These are phyloP conservation scores for Russula earlei DNA, from an alignment of 768 basidiomycete species.

Conservation along the genomic window DNA sequence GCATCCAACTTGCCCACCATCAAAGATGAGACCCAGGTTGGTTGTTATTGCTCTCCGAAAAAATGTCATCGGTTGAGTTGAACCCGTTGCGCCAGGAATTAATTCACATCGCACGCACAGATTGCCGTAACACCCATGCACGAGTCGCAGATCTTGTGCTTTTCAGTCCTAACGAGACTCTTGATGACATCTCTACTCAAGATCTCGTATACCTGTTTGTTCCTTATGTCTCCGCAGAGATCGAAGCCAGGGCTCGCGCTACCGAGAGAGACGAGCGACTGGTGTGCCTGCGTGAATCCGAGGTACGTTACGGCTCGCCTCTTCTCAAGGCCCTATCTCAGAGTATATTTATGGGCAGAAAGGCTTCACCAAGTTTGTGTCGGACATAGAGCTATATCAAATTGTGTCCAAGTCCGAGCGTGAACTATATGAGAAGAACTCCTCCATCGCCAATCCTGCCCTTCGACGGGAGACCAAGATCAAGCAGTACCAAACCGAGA, in stretches of 20 bases:
- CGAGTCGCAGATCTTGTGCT: slow-evolving; percentile 54
- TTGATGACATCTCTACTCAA: slow-evolving; percentile 73
- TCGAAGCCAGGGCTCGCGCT: slow-evolving; percentile 49
- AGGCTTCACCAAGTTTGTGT: slow-evolving; percentile 39
- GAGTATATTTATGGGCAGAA: slow-evolving; percentile 30
- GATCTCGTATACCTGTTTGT: slow-evolving; percentile 71
- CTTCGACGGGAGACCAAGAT: slow-evolving; percentile 83
- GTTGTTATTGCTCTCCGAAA: neutral
- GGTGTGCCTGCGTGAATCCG: slow-evolving; percentile 40
- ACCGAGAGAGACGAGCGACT: slow-evolving; percentile 51
- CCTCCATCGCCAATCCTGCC: slow-evolving; percentile 50
- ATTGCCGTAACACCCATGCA: slow-evolving; percentile 44
- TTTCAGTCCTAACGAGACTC: slow-evolving; percentile 75
- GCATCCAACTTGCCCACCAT: slow-evolving; percentile 34
- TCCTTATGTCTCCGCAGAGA: slow-evolving; percentile 57
- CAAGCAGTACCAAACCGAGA: slow-evolving; percentile 80
- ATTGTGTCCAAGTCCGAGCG: slow-evolving; percentile 56
- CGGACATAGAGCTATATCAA: slow-evolving; percentile 51
- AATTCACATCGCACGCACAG: slow-evolving; percentile 42
- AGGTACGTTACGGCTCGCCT: slow-evolving; percentile 36
- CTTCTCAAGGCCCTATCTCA: neutral
- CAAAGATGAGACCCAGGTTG: slow-evolving; percentile 38
- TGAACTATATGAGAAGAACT: slow-evolving; percentile 41
- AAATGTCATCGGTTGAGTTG: neutral
- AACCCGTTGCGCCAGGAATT: slow-evolving; percentile 38